These are phyloP conservation scores for Oryza meyeriana DNA, from an alignment of 176 grass and related monocot genomes.

Conservation along the genomic window DNA sequence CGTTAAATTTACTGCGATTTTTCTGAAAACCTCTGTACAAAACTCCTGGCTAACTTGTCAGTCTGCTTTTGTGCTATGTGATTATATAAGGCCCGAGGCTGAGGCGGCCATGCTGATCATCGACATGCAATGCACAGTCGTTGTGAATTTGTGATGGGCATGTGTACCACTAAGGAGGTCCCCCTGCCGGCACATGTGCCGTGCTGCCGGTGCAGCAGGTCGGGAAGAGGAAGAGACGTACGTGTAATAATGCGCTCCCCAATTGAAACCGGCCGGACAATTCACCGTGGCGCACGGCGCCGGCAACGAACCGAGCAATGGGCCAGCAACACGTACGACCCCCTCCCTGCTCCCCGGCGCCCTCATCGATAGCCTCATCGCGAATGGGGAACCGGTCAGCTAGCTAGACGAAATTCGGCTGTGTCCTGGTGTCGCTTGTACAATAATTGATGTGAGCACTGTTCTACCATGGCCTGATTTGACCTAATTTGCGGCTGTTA, in stretches of 20 bases:
- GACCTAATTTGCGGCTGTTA: not conserved
- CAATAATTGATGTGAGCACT: too few species aligned
- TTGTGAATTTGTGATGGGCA: not conserved
- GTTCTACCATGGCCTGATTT: not conserved
- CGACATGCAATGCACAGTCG: not conserved
- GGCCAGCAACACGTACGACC: not conserved
- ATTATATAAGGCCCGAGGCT: too few species aligned
- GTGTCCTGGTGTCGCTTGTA: too few species aligned
- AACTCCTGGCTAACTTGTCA: not conserved
- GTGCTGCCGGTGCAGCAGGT: too few species aligned
- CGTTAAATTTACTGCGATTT: not conserved
- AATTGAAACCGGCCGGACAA: not conserved
- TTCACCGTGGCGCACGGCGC: not conserved
- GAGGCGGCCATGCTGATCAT: too few species aligned
- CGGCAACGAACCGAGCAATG: not conserved
- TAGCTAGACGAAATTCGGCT: too few species aligned
- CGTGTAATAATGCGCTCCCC: not conserved
- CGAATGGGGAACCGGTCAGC: too few species aligned
- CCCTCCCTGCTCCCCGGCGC: not conserved
- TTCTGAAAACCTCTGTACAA: not conserved
- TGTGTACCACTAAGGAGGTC: not conserved
- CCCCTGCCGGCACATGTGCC: not conserved
- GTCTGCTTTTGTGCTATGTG: too few species aligned
- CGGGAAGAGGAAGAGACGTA: not conserved
- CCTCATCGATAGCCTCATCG: too few species aligned